Evolutionary conservation across 2,329 filamentous ascomycete species (phyloP), one percentile per base, ranked within the genome.

Genomic region (Colletotrichum acutatum): DNA sequence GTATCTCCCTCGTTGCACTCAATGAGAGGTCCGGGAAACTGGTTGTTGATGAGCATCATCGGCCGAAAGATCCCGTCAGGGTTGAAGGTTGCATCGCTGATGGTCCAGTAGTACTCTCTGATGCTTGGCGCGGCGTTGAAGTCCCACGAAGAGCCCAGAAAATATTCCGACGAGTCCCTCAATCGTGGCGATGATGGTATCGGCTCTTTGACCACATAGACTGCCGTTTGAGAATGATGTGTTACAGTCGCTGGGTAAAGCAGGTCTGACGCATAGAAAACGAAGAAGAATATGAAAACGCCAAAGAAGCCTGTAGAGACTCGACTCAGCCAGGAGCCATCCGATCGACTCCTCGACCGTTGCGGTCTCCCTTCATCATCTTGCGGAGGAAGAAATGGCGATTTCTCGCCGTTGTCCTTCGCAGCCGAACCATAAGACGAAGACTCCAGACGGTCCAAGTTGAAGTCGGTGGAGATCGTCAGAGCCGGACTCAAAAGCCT

Each of bases 1-100:
- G 88, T 90, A 76, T 97, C 94, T 24, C 92, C 93, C 75, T 93
- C 90, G 75, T 93, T 94, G 74, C 91, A 90, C 75, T 94, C 90
- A 58, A 97, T 89, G 57, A 93, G 81, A 6, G 94, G 94, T 0
- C 94, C 88, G 0, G 94, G 94, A 81, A 93, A 95, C 78, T 92
- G 86, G 46, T 91, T 90, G 78, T 96, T 95, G 82, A 95, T 93
- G 49, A 92, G 89, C 65, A 95, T 88, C 85, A 92, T 88, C 9
- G 84, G 86, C 24, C 87, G 85, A 56, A 81, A 85, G 24, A 90
- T 81, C 4, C 89, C 91, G 76, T 93, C 90, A 0, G 91, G 91
- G 66, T 90, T 91, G 54, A 89, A 85, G 0, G 85, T 82, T 37
- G 87, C 87, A 72, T 92, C 89, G 11, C 82, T 79, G 34, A 94